Conservation (phyloP, 2,329 filamentous ascomycete genomes). For the Dryadomyces sulphureus region DNA sequence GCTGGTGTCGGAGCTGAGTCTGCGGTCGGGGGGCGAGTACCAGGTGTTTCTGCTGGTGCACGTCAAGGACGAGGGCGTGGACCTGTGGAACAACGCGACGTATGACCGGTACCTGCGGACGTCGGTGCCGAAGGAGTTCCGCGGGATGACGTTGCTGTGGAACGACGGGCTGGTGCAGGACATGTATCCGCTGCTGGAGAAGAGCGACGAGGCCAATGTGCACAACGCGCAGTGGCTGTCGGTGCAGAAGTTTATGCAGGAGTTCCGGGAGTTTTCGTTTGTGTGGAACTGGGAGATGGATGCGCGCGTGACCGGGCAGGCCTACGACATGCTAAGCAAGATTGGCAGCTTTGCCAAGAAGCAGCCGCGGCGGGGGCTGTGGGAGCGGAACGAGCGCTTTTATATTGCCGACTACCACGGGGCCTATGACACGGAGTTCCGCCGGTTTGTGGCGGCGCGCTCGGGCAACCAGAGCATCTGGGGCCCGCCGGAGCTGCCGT, state of each 20-base stretch:
- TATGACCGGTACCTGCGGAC: conserved; percentile 44
- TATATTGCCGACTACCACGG: conserved; percentile 58
- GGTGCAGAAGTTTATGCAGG: conserved; percentile 60
- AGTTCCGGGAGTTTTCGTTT: conserved; percentile 66
- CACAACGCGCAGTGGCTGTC: conserved; percentile 54
- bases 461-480: conserved; percentile 45
- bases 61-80: conserved; percentile 42
- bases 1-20: conserved; percentile 60
- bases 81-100: conserved; percentile 41
- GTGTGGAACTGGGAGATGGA: conserved; percentile 87
- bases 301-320: conserved; percentile 62
- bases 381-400: conserved; percentile 59
- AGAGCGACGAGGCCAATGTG: conserved; percentile 30
- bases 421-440: conserved; percentile 52
- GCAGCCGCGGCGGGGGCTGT: conserved; percentile 57
- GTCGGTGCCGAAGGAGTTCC: conserved; percentile 29
- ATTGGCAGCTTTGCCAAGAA: conserved; percentile 46
- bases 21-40: conserved; percentile 68
- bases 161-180: conserved; percentile 59
- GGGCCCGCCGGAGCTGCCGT: conserved; percentile 47
- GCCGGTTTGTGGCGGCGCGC: conserved; percentile 41
- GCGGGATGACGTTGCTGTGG: conserved; percentile 58
- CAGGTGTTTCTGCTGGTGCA: conserved; percentile 69
- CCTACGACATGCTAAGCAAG: conserved; percentile 64
- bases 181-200: conserved; percentile 62